A percentile compares a stretch with the other conserved stretches of the same genome.
These are phyloP conservation scores for Candida railenensis DNA, from an alignment of 805 yeast genomes.

Conservation along the genomic window DNA sequence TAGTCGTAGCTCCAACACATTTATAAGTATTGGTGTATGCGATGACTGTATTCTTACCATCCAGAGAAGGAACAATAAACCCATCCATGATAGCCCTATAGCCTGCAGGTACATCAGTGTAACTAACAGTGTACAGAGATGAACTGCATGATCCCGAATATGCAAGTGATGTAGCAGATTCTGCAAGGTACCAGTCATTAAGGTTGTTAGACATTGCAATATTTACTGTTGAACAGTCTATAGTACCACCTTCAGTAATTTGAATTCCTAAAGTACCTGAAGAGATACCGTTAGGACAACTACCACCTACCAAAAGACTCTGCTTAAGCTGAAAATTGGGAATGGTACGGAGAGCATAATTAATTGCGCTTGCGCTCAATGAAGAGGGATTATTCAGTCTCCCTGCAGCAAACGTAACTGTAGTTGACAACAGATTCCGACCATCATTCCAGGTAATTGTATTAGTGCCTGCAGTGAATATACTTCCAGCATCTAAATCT, in stretches of 20 bases:
- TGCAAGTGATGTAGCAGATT: conserved; percentile 3
- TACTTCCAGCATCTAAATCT: conserved; percentile 8
- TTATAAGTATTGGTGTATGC: conserved; percentile 11
- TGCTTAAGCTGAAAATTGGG: not conserved
- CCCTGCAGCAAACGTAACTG: conserved; percentile 9
- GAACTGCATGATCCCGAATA: conserved; percentile 15
- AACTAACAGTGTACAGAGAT: conserved; percentile 10
- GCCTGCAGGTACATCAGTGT: conserved; percentile 25
- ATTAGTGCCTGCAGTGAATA: conserved; percentile 11
- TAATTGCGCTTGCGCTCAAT: not conserved
- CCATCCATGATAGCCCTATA: conserved; percentile 22
- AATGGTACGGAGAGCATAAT: too few species aligned
- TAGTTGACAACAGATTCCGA: conserved; percentile 9
- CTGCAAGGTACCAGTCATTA: conserved; percentile 21
- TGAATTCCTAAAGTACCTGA: conserved; percentile 21
- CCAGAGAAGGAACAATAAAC: not conserved
- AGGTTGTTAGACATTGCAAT: conserved; percentile 18
- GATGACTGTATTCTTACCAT: not conserved
- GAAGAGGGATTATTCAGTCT: not conserved
- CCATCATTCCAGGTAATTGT: conserved; percentile 18
- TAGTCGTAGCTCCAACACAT: conserved; percentile 9
- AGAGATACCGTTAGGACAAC: not conserved
- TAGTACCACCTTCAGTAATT: conserved; percentile 2
- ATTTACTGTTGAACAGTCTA: conserved; percentile 21
- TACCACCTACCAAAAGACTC: not conserved